phyloP scores from a whole-genome alignment of 176 grass and related monocot genomes.

The Musa schizocarpa region DNA sequence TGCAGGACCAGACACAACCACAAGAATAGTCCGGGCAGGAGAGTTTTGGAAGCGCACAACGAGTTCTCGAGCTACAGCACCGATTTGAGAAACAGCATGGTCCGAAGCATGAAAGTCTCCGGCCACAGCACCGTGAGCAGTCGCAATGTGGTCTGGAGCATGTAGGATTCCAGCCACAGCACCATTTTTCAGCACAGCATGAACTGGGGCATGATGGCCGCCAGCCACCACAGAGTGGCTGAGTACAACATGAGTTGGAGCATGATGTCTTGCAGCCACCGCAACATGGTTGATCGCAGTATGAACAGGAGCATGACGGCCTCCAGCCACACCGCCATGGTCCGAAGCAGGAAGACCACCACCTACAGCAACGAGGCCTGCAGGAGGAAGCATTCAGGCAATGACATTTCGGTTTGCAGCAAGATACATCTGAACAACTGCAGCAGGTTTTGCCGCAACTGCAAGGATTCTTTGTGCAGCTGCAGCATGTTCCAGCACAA shows the following conservation, averaged over 20 bases:
- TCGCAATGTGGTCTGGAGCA: not conserved
- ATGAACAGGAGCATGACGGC: not conserved
- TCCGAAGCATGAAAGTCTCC: not conserved
- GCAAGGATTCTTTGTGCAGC: not conserved
- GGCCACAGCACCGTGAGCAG: not conserved
- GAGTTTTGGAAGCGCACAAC: slow-evolving; percentile 20
- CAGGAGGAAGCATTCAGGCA: not conserved
- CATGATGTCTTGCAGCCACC: not conserved
- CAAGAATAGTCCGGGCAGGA: slow-evolving; percentile 78
- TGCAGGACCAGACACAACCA: slow-evolving; percentile 77
- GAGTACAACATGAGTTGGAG: slow-evolving; percentile 9
- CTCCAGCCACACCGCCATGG: not conserved
- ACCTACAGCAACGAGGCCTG: not conserved
- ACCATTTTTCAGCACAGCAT: slow-evolving; percentile 8
- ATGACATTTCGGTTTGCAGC: not conserved
- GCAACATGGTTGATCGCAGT: not conserved
- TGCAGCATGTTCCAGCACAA: not conserved
- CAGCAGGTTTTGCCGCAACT: slow-evolving; percentile 4
- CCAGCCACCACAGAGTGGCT: not conserved
- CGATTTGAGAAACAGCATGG: not conserved
- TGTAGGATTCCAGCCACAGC: not conserved
- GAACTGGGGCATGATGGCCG: slow-evolving; percentile 17
- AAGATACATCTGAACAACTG: slow-evolving; percentile 7
- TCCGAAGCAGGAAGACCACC: too few species aligned
- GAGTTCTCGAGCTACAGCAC: slow-evolving; percentile 17